These are phyloP conservation scores for Xylariaceae sp. DNA, from an alignment of 2,329 filamentous ascomycete species.

Conservation along the genomic window DNA sequence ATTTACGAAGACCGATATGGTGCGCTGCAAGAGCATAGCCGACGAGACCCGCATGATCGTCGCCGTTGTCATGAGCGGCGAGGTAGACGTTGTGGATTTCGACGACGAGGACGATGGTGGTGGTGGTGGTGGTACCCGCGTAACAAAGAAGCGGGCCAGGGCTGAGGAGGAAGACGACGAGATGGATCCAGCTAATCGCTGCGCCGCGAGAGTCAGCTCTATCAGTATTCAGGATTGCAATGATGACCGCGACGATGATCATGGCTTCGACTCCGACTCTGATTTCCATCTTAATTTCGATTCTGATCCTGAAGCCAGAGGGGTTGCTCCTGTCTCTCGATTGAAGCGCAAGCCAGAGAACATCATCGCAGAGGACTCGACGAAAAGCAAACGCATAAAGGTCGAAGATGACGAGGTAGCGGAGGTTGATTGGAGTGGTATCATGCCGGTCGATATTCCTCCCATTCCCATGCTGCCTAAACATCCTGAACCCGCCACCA, in stretches of 20 bases:
- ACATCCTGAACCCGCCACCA: constrained; percentile 2
- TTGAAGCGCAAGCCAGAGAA: constrained; percentile 23
- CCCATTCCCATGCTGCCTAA: too few species aligned
- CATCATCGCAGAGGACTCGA: constrained; percentile 6
- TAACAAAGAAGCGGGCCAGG: constrained; percentile 22
- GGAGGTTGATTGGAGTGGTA: constrained; percentile 6
- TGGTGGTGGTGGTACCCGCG: too few species aligned
- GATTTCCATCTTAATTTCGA: too few species aligned
- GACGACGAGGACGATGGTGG: constrained; percentile 35
- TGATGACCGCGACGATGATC: constrained; percentile 9
- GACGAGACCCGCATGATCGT: constrained; percentile 70
- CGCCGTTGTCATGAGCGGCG: constrained; percentile 61
- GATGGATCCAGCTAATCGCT: background rate
- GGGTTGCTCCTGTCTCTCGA: too few species aligned
- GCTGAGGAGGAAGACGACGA: constrained; percentile 33
- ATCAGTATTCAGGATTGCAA: constrained; percentile 8
- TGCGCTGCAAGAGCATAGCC: constrained; percentile 76
- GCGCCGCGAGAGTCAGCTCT: background rate
- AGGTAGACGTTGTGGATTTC: constrained; percentile 42
- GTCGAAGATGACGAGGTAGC: constrained; percentile 17
- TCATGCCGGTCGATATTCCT: constrained; percentile 4
- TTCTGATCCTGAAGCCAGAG: too few species aligned
- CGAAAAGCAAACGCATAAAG: constrained; percentile 20
- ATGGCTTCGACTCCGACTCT: constrained; percentile 12
- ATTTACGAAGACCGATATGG: constrained; percentile 78